Percentiles rank a stretch among this genome's conserved stretches.
These are phyloP conservation scores for Phytophthora rubi DNA, from an alignment of 352 stramenopile genomes.

Conservation along the genomic window DNA sequence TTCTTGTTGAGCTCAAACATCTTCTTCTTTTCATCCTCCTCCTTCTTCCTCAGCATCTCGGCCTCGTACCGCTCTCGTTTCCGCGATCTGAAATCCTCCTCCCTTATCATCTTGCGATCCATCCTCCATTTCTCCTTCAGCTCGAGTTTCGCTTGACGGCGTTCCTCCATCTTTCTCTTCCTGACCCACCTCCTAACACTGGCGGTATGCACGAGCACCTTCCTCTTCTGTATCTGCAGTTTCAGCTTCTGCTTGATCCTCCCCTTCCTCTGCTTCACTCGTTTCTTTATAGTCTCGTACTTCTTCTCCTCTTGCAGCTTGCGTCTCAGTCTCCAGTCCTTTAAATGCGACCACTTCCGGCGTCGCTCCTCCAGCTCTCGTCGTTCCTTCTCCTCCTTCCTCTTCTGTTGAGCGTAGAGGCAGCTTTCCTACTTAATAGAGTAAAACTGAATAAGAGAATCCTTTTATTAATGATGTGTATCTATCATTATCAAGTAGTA, in stretches of 20 bases:
- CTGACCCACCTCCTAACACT: neutral
- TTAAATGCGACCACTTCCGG: neutral
- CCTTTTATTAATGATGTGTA: too few species aligned
- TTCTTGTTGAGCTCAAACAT: neutral
- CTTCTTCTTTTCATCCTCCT: constrained; percentile 1
- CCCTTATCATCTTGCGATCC: neutral
- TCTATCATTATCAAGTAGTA: too few species aligned
- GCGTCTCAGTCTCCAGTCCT: constrained; percentile 31
- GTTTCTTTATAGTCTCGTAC: neutral
- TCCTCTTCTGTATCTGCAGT: neutral
- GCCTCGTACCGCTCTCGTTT: neutral
- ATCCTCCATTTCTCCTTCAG: neutral
- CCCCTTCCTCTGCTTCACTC: constrained; percentile 17
- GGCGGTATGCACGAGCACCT: neutral
- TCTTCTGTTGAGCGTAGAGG: too few species aligned
- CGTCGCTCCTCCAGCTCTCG: neutral
- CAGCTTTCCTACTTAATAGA: too few species aligned
- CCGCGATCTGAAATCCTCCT: neutral
- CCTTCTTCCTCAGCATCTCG: neutral
- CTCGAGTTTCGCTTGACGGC: neutral
- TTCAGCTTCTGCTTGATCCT: constrained; percentile 20
- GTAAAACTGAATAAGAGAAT: too few species aligned
- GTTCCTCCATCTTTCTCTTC: neutral
- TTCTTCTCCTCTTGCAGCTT: constrained; percentile 17
- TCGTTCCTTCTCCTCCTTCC: neutral